Evolutionary conservation across 73 alveolate genomes (phyloP).

Genomic region (Paramecium sonneborni): DNA sequence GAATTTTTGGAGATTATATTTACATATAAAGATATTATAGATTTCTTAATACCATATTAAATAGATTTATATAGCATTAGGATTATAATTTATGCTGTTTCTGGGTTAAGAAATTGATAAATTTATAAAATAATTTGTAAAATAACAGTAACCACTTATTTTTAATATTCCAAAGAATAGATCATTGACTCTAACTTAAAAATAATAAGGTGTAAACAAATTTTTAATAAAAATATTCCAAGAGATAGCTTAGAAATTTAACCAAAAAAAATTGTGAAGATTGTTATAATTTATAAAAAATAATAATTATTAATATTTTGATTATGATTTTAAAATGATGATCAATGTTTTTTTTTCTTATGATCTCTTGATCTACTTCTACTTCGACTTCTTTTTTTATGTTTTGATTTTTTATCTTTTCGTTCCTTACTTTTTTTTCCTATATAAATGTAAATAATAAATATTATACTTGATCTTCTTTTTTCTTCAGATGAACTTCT

Average conservation of each 20-base stretch:
- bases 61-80: background rate
- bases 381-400: constrained; percentile 45
- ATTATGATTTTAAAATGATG: background rate
- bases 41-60: background rate
- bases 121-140: background rate
- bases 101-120: background rate
- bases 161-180: background rate
- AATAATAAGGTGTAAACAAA: background rate
- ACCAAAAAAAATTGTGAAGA: background rate
- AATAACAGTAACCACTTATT: background rate
- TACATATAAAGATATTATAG: background rate
- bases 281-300: background rate
- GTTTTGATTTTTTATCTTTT: constrained; percentile 47
- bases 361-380: constrained; percentile 49
- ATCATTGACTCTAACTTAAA: background rate
- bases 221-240: background rate
- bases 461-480: constrained; percentile 42
- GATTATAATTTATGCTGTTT: background rate
- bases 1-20: background rate
- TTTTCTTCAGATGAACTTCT: constrained; percentile 15
- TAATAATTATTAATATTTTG: background rate
- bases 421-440: constrained; percentile 45
- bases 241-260: background rate
- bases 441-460: background rate
- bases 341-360: constrained; percentile 41